Percentiles rank a stretch among this genome's conserved stretches.
These are phyloP conservation scores for Apiospora hydei DNA, from an alignment of 2,329 filamentous ascomycete species.

Conservation along the genomic window DNA sequence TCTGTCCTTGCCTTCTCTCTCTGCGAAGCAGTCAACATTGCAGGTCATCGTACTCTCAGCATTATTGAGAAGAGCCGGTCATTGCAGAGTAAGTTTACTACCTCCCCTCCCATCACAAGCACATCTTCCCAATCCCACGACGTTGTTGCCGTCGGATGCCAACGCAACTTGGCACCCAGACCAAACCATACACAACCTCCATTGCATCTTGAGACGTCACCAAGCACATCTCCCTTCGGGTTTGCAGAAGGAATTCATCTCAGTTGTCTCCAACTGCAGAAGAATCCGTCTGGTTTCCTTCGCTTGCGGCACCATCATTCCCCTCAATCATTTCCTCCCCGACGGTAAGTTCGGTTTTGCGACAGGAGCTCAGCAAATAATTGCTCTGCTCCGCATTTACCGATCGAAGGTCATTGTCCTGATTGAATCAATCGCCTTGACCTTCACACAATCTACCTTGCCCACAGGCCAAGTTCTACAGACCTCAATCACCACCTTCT, in stretches of 20 bases:
- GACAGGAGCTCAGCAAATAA: not conserved
- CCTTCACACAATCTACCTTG: not conserved
- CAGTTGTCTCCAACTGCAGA: not conserved
- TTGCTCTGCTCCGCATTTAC: not conserved
- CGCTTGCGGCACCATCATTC: not conserved
- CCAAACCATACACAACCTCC: not conserved
- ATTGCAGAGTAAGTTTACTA: not conserved
- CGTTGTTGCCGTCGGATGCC: not conserved
- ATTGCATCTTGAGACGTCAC: not conserved
- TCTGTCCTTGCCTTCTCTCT: not conserved
- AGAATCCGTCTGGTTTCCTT: rapidly evolving
- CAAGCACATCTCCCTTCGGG: not conserved
- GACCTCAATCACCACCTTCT: not conserved
- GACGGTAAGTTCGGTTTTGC: not conserved
- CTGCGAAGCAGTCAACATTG: too few species aligned
- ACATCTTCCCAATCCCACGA: not conserved
- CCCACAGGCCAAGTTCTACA: not conserved
- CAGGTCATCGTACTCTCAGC: too few species aligned
- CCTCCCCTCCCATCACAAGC: not conserved
- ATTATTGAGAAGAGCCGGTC: not conserved
- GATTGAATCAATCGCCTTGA: not conserved
- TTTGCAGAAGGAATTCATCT: not conserved
- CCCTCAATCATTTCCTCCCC: not conserved
- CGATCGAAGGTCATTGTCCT: not conserved
- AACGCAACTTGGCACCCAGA: not conserved